Percentiles rank a stretch among this genome's conserved stretches.
phyloP scores from a whole-genome alignment of 768 basidiomycete genomes.

The Rhodotorula sphaerocarpa region DNA sequence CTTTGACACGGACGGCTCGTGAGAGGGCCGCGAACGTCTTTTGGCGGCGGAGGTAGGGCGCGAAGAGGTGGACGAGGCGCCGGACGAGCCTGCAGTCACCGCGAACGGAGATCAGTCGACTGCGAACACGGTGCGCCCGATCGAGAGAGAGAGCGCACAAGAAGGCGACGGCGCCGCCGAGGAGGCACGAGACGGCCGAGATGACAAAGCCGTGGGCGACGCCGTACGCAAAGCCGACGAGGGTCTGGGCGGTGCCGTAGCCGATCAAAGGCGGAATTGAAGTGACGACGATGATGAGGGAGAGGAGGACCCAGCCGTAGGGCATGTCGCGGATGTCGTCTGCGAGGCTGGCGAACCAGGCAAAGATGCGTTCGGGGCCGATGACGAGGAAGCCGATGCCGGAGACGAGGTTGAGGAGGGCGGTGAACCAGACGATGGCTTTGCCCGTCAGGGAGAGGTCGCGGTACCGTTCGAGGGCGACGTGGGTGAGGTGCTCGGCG shows the following conservation, averaged over 20 bases:
- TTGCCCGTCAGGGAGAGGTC: not conserved
- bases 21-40: constrained; percentile 28
- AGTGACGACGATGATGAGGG: constrained; percentile 18
- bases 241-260: constrained; percentile 56
- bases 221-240: constrained; percentile 78
- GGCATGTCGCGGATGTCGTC: constrained; percentile 12
- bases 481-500: not conserved
- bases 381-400: not conserved
- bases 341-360: constrained; percentile 20
- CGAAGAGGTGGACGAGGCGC: constrained; percentile 4
- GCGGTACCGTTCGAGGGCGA: constrained; percentile 4
- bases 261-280: constrained; percentile 58
- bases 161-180: constrained; percentile 61
- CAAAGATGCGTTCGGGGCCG: constrained; percentile 17
- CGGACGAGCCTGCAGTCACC: constrained; percentile 3
- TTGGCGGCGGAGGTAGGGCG: constrained; percentile 13
- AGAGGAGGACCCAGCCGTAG: constrained; percentile 15
- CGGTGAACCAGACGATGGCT: constrained; percentile 9
- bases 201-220: constrained; percentile 61
- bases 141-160: constrained; percentile 33
- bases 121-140: constrained; percentile 50
- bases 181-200: constrained; percentile 54
- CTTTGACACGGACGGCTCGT: constrained; percentile 50
- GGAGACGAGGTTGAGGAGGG: constrained; percentile 14
- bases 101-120: constrained; percentile 51